These are phyloP conservation scores for Phyllosticta paracitricarpa DNA, from an alignment of 2,329 filamentous ascomycete genomes.

Conservation along the genomic window DNA sequence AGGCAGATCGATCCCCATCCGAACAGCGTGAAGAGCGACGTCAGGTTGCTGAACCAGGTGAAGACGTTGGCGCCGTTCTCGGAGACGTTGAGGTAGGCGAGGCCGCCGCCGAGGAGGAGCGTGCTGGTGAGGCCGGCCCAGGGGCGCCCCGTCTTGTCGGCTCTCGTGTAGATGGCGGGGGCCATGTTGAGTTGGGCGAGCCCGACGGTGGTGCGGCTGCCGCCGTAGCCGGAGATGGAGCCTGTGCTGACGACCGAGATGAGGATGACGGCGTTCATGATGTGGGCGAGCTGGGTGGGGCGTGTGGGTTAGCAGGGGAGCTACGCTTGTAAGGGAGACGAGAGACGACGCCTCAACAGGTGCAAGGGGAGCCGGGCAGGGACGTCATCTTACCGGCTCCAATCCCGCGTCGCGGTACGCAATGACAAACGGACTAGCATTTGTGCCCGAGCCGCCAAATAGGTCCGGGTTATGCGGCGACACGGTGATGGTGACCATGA, in stretches of 20 bases:
- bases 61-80: constrained; percentile 35
- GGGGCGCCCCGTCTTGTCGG: constrained; percentile 29
- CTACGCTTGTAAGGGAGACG: background rate
- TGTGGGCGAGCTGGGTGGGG: constrained; percentile 25
- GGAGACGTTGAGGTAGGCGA: constrained; percentile 32
- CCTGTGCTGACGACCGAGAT: constrained; percentile 38
- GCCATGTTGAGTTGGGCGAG: constrained; percentile 36
- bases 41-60: constrained; percentile 39
- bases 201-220: constrained; percentile 35
- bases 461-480: constrained; percentile 31
- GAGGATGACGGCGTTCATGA: constrained; percentile 42
- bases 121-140: constrained; percentile 22
- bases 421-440: constrained; percentile 38
- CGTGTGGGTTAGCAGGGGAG: constrained; percentile 15
- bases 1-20: constrained; percentile 60
- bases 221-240: constrained; percentile 34
- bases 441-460: constrained; percentile 33
- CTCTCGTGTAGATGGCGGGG: constrained; percentile 22
- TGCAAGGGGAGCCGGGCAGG: no score
- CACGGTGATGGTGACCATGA: constrained; percentile 38
- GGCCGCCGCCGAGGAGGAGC: constrained; percentile 24
- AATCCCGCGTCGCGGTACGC: constrained; percentile 34
- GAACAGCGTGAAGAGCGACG: constrained; percentile 46
- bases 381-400: constrained; percentile 5
- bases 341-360: no score